A percentile compares a stretch with the other conserved stretches of the same genome.
These are phyloP conservation scores for Albizia julibrissin DNA, from an alignment of 306 rosid genomes.

Conservation along the genomic window DNA sequence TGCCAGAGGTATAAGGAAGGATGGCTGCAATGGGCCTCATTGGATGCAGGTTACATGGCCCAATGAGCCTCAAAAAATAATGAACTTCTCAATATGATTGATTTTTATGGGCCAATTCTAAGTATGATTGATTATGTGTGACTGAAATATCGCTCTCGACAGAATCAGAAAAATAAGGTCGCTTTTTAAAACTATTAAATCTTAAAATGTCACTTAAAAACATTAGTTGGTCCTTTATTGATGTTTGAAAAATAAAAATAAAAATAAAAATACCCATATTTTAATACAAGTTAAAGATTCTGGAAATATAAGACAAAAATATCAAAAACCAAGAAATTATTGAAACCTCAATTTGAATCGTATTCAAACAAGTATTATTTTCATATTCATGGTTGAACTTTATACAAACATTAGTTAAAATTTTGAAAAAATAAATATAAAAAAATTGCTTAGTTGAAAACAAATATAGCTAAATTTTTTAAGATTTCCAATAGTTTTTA, in stretches of 20 bases:
- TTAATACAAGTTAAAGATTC: neutral
- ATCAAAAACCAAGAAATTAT: neutral
- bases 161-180: neutral
- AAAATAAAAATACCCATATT: neutral
- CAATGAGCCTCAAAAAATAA: neutral
- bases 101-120: no score
- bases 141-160: neutral
- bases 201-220: no score
- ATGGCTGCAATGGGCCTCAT: neutral
- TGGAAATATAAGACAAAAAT: neutral
- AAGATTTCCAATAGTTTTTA: neutral
- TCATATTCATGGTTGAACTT: neutral
- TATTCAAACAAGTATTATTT: neutral
- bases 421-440: neutral
- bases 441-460: no score
- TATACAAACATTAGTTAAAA: neutral
- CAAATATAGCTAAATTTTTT: neutral
- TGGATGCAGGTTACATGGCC: neutral
- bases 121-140: no score
- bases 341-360: neutral
- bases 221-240: neutral
- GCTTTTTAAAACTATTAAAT: no score
- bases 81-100: neutral
- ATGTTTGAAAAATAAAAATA: no score
- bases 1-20: neutral